Percentiles rank a stretch among this genome's conserved stretches.
phyloP scores from a whole-genome alignment of 768 basidiomycete genomes.

The Tylopilus vinaceipallidus region DNA sequence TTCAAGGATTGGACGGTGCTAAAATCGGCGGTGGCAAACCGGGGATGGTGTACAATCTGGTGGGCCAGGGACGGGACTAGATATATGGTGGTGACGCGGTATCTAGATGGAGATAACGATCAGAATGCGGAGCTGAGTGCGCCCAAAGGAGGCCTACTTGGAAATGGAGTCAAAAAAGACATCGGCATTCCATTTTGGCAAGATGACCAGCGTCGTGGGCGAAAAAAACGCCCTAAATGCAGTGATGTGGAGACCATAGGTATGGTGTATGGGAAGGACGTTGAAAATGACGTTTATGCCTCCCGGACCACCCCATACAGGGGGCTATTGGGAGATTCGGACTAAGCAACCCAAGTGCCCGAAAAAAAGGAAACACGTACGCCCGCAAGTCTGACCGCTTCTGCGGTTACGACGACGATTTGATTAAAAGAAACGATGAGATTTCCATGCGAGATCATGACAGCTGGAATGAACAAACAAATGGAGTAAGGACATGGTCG shows the following conservation, averaged over 20 bases:
- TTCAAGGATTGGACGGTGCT: conserved; percentile 43
- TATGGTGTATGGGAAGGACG: conserved; percentile 68
- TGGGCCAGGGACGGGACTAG: conserved; percentile 65
- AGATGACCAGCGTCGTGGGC: conserved; percentile 49
- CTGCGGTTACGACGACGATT: conserved; percentile 29
- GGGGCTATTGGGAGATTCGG: conserved; percentile 31
- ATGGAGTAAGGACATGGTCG: conserved; percentile 1
- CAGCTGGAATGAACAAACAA: conserved; percentile 44
- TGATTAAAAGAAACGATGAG: conserved; percentile 46
- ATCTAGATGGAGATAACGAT: conserved; percentile 37
- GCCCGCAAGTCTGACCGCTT: conserved; percentile 32
- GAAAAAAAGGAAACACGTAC: conserved; percentile 31
- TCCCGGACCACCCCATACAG: conserved; percentile 39
- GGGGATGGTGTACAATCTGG: conserved; percentile 58
- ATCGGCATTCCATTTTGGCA: conserved; percentile 62
- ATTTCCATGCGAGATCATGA: conserved; percentile 76
- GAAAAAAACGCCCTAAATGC: conserved; percentile 46
- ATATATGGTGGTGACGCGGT: conserved; percentile 47
- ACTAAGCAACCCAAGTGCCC: background rate
- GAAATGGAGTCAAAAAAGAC: conserved; percentile 51
- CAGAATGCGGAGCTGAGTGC: background rate
- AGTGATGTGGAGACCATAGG: conserved; percentile 56
- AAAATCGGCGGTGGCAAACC: conserved; percentile 47
- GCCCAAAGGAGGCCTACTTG: conserved; percentile 41
- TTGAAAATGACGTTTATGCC: conserved; percentile 50